phyloP scores from a whole-genome alignment of 1,284 basidiomycete genomes.

The Rhodofomes roseus region DNA sequence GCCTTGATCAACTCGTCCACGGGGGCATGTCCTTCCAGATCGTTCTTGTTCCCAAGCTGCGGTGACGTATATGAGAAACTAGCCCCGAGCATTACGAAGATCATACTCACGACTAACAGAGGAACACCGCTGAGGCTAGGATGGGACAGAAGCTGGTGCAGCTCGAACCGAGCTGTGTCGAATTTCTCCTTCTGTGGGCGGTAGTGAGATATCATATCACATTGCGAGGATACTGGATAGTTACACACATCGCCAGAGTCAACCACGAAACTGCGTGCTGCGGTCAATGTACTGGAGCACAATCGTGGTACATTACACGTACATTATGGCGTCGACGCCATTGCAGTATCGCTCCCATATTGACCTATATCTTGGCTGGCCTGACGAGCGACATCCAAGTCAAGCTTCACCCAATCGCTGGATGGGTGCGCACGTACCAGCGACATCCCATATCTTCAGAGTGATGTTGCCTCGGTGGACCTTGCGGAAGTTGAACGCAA shows the following conservation, averaged over 20 bases:
- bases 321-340: constrained; percentile 94
- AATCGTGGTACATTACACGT: constrained; percentile 30
- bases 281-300: background rate
- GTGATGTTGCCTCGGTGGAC: constrained; percentile 88
- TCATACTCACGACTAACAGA: constrained; percentile 70
- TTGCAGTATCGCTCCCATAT: constrained; percentile 97
- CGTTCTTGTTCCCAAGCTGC: constrained; percentile 94
- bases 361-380: constrained; percentile 90
- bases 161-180: constrained; percentile 84
- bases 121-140: constrained; percentile 78
- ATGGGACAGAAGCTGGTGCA: constrained; percentile 82
- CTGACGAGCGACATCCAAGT: constrained; percentile 30
- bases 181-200: constrained; percentile 67
- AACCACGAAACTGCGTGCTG: constrained; percentile 76
- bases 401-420: background rate
- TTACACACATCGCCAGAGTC: constrained; percentile 79
- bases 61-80: background rate
- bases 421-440: constrained; percentile 50
- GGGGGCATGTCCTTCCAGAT: constrained; percentile 73
- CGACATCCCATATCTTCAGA: constrained; percentile 95
- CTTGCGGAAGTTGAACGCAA: constrained; percentile 86
- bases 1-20: constrained; percentile 83
- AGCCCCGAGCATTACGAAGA: constrained; percentile 16
- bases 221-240: background rate
- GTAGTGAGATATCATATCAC: background rate